phyloP scores from a whole-genome alignment of 768 basidiomycete genomes.

The Tricholomella constricta region DNA sequence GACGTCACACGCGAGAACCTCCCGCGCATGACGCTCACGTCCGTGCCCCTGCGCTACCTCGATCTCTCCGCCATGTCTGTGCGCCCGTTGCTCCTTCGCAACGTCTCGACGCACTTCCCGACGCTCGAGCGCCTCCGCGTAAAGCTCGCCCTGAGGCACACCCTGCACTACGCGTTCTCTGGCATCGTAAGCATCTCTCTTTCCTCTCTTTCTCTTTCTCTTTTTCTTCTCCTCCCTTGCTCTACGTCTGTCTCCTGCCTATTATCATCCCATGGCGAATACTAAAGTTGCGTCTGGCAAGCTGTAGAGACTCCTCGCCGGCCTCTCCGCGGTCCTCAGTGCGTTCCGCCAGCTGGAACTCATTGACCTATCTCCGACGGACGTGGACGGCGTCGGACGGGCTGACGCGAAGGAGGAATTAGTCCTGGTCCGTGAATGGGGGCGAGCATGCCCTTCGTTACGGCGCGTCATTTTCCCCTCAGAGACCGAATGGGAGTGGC shows the following conservation, averaged over 20 bases:
- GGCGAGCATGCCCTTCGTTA: constrained; percentile 53
- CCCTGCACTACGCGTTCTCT: constrained; percentile 61
- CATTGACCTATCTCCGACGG: constrained; percentile 65
- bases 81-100: constrained; percentile 56
- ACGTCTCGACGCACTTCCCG: constrained; percentile 53
- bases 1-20: constrained; percentile 56
- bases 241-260: too few species aligned
- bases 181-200: constrained; percentile 57
- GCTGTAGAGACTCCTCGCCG: constrained; percentile 55
- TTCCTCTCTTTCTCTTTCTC: constrained; percentile 8
- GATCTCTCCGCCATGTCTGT: constrained; percentile 64
- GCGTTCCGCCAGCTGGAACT: constrained; percentile 49
- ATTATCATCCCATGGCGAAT: too few species aligned
- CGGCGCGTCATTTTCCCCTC: constrained; percentile 58
- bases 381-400: constrained; percentile 46
- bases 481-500: constrained; percentile 50
- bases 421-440: constrained; percentile 55
- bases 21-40: constrained; percentile 47
- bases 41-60: constrained; percentile 50
- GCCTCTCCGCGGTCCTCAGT: constrained; percentile 57
- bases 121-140: constrained; percentile 54
- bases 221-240: too few species aligned
- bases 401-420: constrained; percentile 50
- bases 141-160: constrained; percentile 63
- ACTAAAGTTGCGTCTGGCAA: constrained; percentile 12